A percentile compares a stretch with the other conserved stretches of the same genome.
These are phyloP conservation scores for Ceratocystis diversiconidia DNA, from an alignment of 2,329 filamentous ascomycete species.

Conservation along the genomic window DNA sequence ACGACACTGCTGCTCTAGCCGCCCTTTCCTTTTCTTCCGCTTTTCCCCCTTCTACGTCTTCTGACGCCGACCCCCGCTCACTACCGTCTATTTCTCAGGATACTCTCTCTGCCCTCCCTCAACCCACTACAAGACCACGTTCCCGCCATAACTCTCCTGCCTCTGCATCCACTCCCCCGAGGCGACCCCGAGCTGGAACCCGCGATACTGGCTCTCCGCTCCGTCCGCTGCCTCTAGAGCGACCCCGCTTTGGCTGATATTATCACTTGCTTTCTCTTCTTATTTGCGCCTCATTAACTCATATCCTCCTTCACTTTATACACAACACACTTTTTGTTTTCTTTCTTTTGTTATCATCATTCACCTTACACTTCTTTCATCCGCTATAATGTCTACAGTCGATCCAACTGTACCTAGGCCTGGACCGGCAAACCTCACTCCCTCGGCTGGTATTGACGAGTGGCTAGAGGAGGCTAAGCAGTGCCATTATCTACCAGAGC, in stretches of 20 bases:
- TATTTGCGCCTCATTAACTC: background rate
- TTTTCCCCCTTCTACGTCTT: background rate
- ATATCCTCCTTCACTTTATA: background rate
- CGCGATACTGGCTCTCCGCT: conserved; percentile 18
- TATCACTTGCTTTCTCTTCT: conserved; percentile 6
- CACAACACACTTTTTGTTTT: background rate
- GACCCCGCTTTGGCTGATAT: conserved; percentile 17
- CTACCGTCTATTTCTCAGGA: conserved; percentile 15
- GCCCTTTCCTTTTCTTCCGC: conserved; percentile 14
- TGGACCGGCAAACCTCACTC: conserved; percentile 71
- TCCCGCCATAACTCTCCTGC: conserved; percentile 17
- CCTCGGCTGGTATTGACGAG: conserved; percentile 79
- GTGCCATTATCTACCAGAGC: conserved; percentile 90
- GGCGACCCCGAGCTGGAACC: conserved; percentile 17
- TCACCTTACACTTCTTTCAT: background rate
- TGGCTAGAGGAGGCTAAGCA: conserved; percentile 95
- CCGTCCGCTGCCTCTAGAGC: conserved; percentile 14
- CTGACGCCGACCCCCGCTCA: conserved; percentile 16
- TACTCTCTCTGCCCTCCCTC: conserved; percentile 14
- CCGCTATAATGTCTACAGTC: conserved; percentile 10
- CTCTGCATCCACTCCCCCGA: conserved; percentile 15
- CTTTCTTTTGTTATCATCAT: background rate
- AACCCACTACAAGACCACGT: conserved; percentile 12
- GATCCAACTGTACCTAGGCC: conserved; percentile 58
- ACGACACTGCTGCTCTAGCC: conserved; percentile 14